Conservation (phyloP, 2,329 filamentous ascomycete genomes). For the Penicillium sp. region DNA sequence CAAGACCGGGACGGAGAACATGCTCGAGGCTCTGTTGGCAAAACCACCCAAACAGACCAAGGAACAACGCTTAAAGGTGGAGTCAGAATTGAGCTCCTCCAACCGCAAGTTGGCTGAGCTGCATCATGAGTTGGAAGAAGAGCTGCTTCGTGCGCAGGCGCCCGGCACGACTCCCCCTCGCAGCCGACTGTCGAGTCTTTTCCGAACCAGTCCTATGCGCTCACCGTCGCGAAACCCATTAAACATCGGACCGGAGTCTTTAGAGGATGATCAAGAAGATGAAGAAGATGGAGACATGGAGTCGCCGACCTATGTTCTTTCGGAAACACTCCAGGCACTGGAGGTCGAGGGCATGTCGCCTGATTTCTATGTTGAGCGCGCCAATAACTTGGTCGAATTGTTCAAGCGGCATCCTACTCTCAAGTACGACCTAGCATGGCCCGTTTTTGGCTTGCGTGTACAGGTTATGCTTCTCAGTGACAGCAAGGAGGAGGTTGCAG, state of each 20-base stretch:
- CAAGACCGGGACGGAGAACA: slow-evolving; percentile 95
- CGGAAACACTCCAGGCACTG: slow-evolving; percentile 87
- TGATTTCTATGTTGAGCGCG: slow-evolving; percentile 93
- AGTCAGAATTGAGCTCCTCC: slow-evolving; percentile 88
- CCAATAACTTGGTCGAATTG: slow-evolving; percentile 92
- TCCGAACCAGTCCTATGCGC: slow-evolving; percentile 61
- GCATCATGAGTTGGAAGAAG: slow-evolving; percentile 64
- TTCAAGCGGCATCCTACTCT: slow-evolving; percentile 91
- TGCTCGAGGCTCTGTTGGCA: slow-evolving; percentile 89
- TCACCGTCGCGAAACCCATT: slow-evolving; percentile 53
- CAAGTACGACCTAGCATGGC: slow-evolving; percentile 97
- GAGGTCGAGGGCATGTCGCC: slow-evolving; percentile 86
- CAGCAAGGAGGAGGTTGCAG: slow-evolving; percentile 92
- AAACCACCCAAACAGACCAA: slow-evolving; percentile 97
- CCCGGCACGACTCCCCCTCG: slow-evolving; percentile 56
- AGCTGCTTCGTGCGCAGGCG: slow-evolving; percentile 64
- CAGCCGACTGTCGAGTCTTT: slow-evolving; percentile 63
- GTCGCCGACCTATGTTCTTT: slow-evolving; percentile 88
- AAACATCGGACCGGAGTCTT: slow-evolving; percentile 33
- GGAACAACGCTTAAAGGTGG: slow-evolving; percentile 77
- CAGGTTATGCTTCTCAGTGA: slow-evolving; percentile 96
- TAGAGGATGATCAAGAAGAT: slow-evolving; percentile 51
- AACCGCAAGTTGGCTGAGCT: slow-evolving; percentile 72
- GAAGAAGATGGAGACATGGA: slow-evolving; percentile 73
- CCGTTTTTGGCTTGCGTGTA: slow-evolving; percentile 89